A percentile compares a stretch with the other conserved stretches of the same genome.
Conservation (phyloP, 148 eudicot genomes). For the Spergularia marina region DNA sequence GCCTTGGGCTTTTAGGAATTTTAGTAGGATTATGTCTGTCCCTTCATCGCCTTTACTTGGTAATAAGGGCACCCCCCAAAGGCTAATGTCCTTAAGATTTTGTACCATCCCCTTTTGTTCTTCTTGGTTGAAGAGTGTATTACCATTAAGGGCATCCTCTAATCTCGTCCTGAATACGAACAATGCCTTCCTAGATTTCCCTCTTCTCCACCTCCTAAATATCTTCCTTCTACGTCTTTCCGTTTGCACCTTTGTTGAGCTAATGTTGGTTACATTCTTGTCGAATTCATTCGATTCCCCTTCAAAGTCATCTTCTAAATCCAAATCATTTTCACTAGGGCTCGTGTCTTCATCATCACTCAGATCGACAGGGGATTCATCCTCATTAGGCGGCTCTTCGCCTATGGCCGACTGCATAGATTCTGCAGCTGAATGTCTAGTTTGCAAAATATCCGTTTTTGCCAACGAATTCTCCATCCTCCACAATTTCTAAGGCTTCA, state of each 20-base stretch:
- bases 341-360: conserved; percentile 21
- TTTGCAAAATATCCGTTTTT: background rate
- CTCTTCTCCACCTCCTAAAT: conserved; percentile 7
- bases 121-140: conserved; percentile 20
- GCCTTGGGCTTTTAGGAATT: conserved; percentile 57
- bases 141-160: conserved; percentile 49
- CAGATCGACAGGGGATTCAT: background rate
- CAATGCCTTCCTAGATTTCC: conserved; percentile 15
- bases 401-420: background rate
- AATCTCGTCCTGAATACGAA: conserved; percentile 46
- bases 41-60: conserved; percentile 60
- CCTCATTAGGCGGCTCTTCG: background rate
- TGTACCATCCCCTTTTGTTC: conserved; percentile 16
- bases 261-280: conserved; percentile 1
- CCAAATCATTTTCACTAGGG: conserved; percentile 24
- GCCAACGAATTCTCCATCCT: background rate
- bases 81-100: conserved; percentile 34
- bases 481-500: background rate
- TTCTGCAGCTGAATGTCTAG: background rate
- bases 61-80: conserved; percentile 86
- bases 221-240: conserved; percentile 12
- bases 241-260: conserved; percentile 11
- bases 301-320: conserved; percentile 16
- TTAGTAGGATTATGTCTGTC: conserved; percentile 48
- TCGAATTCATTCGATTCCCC: conserved; percentile 1